Percentiles rank a stretch among this genome's conserved stretches.
Conservation (phyloP, 441 rosid species). For the Brassica hybrid region DNA sequence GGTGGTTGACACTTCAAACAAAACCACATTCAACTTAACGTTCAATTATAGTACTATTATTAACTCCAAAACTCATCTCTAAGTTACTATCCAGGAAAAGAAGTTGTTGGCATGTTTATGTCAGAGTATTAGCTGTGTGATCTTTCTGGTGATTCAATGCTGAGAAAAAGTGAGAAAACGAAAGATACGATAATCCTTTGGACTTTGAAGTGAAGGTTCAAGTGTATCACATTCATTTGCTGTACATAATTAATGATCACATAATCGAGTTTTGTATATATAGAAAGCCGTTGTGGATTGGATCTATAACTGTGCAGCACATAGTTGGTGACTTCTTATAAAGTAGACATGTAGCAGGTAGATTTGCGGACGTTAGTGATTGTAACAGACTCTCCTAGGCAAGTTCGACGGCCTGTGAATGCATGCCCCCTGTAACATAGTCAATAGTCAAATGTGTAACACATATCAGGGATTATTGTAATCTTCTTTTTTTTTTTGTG, state of each 20-base stretch:
- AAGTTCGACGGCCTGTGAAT: neutral
- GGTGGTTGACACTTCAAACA: too few species aligned
- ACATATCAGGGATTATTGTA: neutral
- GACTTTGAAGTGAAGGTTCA: neutral
- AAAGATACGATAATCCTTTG: neutral
- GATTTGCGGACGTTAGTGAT: neutral
- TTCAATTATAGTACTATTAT: neutral
- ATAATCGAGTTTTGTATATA: neutral
- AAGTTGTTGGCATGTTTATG: neutral
- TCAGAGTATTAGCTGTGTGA: neutral
- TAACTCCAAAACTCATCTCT: neutral
- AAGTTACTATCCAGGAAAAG: neutral
- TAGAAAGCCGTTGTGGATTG: neutral
- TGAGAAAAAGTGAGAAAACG: neutral
- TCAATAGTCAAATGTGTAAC: slow-evolving; percentile 1
- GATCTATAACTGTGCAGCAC: neutral
- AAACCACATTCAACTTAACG: slow-evolving; percentile 12
- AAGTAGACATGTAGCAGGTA: neutral
- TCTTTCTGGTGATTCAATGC: neutral
- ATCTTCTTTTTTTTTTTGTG: neutral
- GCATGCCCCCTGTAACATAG: neutral
- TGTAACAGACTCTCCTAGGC: neutral
- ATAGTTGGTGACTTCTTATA: neutral
- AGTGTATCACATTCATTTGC: neutral
- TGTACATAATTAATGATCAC: neutral